Evolutionary conservation across 2,329 filamentous ascomycete genomes (phyloP), one percentile per base, ranked within the genome.

Genomic region (Verticillium alfalfae): DNA sequence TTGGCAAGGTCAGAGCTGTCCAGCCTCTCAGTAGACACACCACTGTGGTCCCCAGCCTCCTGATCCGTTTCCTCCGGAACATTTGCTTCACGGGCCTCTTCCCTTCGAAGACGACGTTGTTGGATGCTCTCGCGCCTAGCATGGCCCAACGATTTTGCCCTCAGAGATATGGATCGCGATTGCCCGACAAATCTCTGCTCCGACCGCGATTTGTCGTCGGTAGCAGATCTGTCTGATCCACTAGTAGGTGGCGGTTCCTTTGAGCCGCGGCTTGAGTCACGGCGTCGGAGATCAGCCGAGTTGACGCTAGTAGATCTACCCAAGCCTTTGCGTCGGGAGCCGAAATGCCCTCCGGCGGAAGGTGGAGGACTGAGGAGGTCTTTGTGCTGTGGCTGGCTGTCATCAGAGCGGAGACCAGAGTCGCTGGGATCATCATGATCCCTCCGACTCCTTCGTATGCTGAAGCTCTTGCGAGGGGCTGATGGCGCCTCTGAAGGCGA

Each of bases 301-400:
- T 93, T 96, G 60, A 97, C 93, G 71, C 93, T 97, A 9, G 94
- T 93, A 7, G 93, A 97, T 65, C 94, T 86, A 39, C 91, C 92
- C 18, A 97, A 79, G 10, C 87, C 88, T 67, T 90, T 90, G 57
- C 85, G 87, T 60, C 84, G 83, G 55, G 85, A 83, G 22, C 86
- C 80, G 57, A 78, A 77, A 60, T 74, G 70, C 34, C 76, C 84
- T 45, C 87, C 88, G 22, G 84, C 82, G 7, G 88, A 85, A 65
- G 83, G 76, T 1, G 91, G 90, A 0, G 92, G 90, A 63, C 89
- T 89, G 13, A 96, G 83, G 15, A 96, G 82, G 63, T 94, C 92
- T 63, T 88, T 86, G 66, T 93, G 89, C 63, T 93, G 90, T 38
- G 88, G 85, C 69, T 92, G 87, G 69, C 75, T 88, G 74, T 79